phyloP scores from a whole-genome alignment of 495 filamentous ascomycete genomes.

The Hypoxylon lenormandii region DNA sequence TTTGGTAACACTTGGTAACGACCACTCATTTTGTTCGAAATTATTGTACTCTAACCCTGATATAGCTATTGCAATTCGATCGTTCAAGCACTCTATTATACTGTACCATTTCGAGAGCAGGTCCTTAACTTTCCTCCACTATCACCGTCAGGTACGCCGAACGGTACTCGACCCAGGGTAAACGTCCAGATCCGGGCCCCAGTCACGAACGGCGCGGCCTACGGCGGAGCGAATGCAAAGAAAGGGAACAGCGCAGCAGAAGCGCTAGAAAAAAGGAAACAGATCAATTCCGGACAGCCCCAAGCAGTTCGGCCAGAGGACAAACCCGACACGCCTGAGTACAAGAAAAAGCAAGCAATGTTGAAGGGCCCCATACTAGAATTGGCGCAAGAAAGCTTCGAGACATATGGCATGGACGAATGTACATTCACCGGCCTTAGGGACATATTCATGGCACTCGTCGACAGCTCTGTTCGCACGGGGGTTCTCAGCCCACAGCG shows the following conservation, averaged over 20 bases:
- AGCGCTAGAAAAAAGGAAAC: slow-evolving; percentile 60
- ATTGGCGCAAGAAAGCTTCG: slow-evolving; percentile 79
- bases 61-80: slow-evolving; percentile 96
- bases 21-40: not conserved
- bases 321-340: slow-evolving; percentile 89
- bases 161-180: slow-evolving; percentile 59
- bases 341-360: slow-evolving; percentile 94
- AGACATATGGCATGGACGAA: slow-evolving; percentile 90
- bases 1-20: slow-evolving; percentile 96
- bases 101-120: slow-evolving; percentile 91
- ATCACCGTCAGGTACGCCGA: slow-evolving; percentile 60
- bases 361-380: slow-evolving; percentile 85
- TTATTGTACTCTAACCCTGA: slow-evolving; percentile 44
- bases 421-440: slow-evolving; percentile 93
- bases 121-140: slow-evolving; percentile 89
- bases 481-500: slow-evolving; percentile 93
- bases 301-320: slow-evolving; percentile 66
- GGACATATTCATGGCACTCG: slow-evolving; percentile 93
- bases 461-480: slow-evolving; percentile 81
- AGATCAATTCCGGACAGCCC: slow-evolving; percentile 57
- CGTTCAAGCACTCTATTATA: slow-evolving; percentile 95
- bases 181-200: slow-evolving; percentile 64
- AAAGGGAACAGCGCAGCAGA: slow-evolving; percentile 54
- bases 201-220: slow-evolving; percentile 58
- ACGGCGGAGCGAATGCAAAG: slow-evolving; percentile 61